Conservation (phyloP, 2,329 filamentous ascomycete species). For the Colletotrichum musae region DNA sequence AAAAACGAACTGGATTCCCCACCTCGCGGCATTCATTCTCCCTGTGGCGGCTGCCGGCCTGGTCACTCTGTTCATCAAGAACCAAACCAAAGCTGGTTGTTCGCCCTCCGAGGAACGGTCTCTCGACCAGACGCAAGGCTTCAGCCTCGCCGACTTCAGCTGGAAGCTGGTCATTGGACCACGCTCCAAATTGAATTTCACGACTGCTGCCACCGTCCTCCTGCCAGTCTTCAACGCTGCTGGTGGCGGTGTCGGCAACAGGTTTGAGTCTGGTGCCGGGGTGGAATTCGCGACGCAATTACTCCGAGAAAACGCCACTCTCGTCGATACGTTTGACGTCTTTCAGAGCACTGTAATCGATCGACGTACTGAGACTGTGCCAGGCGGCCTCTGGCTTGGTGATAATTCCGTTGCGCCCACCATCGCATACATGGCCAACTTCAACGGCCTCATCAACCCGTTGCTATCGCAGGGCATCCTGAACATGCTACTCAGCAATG, state of each 20-base stretch:
- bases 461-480: conserved; percentile 77
- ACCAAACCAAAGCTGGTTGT: conserved; percentile 67
- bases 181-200: conserved; percentile 39
- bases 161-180: conserved; percentile 61
- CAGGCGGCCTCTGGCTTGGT: conserved; percentile 85
- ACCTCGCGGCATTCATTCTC: conserved; percentile 80
- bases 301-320: conserved; percentile 30
- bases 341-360: conserved; percentile 77
- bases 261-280: conserved; percentile 41
- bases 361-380: conserved; percentile 78
- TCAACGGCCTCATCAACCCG: conserved; percentile 66
- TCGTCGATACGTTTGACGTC: conserved; percentile 74
- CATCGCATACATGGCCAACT: conserved; percentile 79
- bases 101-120: conserved; percentile 63
- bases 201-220: conserved; percentile 45
- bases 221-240: conserved; percentile 55
- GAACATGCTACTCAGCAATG: conserved; percentile 76
- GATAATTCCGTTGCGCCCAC: conserved; percentile 72
- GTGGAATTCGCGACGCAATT: conserved; percentile 36
- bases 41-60: conserved; percentile 85
- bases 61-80: conserved; percentile 81
- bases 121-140: conserved; percentile 53
- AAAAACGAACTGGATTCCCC: conserved; percentile 83
- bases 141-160: conserved; percentile 53
- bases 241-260: conserved; percentile 41